phyloP scores from a whole-genome alignment of 768 basidiomycete genomes.

The Podaxis mareebaensis region DNA sequence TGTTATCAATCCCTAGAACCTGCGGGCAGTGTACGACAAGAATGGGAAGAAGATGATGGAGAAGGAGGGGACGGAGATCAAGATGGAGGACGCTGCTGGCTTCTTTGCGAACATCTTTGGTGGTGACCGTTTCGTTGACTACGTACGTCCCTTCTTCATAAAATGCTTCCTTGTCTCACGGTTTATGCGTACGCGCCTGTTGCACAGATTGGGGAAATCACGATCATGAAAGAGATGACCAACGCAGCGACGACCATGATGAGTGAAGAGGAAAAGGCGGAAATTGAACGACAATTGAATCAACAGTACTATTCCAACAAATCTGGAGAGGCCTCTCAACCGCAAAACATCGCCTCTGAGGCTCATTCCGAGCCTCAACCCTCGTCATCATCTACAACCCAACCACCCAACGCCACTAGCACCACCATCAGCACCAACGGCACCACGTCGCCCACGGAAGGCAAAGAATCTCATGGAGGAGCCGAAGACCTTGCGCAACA shows the following conservation, averaged over 20 bases:
- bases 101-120: constrained; percentile 97
- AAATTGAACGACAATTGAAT: constrained; percentile 70
- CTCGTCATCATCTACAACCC: constrained; percentile 12
- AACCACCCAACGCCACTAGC: constrained; percentile 1
- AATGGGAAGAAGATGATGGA: constrained; percentile 90
- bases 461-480: constrained; percentile 13
- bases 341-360: constrained; percentile 11
- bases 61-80: constrained; percentile 66
- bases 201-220: constrained; percentile 91
- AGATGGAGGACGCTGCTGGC: constrained; percentile 89
- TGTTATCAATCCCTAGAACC: constrained; percentile 49
- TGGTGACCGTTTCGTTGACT: constrained; percentile 88
- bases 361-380: constrained; percentile 17
- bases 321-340: constrained; percentile 7
- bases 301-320: constrained; percentile 29
- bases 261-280: constrained; percentile 90
- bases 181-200: not conserved
- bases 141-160: constrained; percentile 54
- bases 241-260: constrained; percentile 83
- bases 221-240: constrained; percentile 92
- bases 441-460: constrained; percentile 11
- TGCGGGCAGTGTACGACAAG: constrained; percentile 90
- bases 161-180: not conserved
- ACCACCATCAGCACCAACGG: constrained; percentile 4
- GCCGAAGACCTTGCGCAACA: constrained; percentile 20